Percentiles rank a stretch among this genome's conserved stretches.
phyloP scores from a whole-genome alignment of 2,329 filamentous ascomycete species.

The Cordyceps cateniannulata region DNA sequence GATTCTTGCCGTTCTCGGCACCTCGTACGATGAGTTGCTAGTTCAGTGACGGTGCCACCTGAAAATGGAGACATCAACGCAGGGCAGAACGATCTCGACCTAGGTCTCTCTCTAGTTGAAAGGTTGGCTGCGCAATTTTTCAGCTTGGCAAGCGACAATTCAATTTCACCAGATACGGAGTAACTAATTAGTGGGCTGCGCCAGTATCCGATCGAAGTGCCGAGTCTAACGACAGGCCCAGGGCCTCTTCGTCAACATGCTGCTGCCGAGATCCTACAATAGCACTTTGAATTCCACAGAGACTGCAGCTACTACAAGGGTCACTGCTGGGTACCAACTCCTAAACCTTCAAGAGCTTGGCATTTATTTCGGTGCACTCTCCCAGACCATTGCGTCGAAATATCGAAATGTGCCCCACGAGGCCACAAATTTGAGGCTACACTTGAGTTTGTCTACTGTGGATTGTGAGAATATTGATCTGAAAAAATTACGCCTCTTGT shows the following conservation, averaged over 20 bases:
- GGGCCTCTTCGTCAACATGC: not conserved
- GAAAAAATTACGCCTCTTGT: not conserved
- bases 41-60: not conserved
- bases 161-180: not conserved
- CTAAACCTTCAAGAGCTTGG: not conserved
- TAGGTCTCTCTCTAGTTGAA: not conserved
- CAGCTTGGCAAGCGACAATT: not conserved
- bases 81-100: not conserved
- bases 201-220: not conserved
- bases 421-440: not conserved
- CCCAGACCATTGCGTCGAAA: not conserved
- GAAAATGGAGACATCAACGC: not conserved
- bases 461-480: not conserved
- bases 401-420: not conserved
- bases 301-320: not conserved
- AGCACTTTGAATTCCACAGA: not conserved
- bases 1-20: not conserved
- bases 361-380: not conserved
- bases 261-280: not conserved
- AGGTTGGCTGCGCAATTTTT: not conserved
- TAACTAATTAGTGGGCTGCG: not conserved
- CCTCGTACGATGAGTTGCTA: conserved; percentile 1
- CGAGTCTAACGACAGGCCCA: not conserved
- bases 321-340: not conserved
- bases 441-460: not conserved